A percentile compares a stretch with the other conserved stretches of the same genome.
Evolutionary conservation across 805 yeast genomes (phyloP).

Genomic region (Hanseniaspora hatyaiensis): DNA sequence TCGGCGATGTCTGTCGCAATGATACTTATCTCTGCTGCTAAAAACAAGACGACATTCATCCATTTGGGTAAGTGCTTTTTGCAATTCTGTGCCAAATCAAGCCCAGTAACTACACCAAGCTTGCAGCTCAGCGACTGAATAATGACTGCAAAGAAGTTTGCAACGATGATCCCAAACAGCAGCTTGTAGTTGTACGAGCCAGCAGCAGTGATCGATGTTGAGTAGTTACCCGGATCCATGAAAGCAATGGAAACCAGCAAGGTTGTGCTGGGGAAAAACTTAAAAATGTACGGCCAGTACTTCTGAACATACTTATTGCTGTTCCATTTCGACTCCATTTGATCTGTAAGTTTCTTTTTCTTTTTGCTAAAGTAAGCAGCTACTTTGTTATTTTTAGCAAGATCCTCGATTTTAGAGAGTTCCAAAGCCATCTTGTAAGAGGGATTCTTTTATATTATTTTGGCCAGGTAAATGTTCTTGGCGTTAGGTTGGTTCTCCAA

Average conservation of each 20-base stretch:
- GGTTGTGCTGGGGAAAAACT: conserved; percentile 74
- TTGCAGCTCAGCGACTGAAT: conserved; percentile 74
- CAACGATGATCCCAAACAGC: conserved; percentile 57
- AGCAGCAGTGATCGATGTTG: conserved; percentile 86
- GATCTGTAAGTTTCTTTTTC: neutral
- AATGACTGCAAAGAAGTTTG: conserved; percentile 73
- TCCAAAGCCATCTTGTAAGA: too few relatives aligned
- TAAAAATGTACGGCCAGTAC: conserved; percentile 20
- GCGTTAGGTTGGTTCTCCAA: too few relatives aligned
- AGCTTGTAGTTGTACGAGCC: conserved; percentile 64
- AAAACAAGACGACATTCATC: conserved; percentile 27
- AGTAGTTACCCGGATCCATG: conserved; percentile 89
- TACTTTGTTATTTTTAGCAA: neutral
- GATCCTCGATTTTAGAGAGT: too few relatives aligned
- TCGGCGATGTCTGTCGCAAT: conserved; percentile 90
- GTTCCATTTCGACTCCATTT: neutral
- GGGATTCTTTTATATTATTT: too few relatives aligned
- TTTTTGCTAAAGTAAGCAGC: neutral
- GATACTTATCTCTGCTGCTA: conserved; percentile 29
- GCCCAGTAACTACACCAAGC: conserved; percentile 79
- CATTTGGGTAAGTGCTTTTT: conserved; percentile 54
- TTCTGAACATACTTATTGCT: neutral
- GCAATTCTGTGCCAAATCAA: conserved; percentile 79
- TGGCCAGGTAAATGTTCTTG: too few relatives aligned
- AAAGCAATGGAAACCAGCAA: conserved; percentile 80